phyloP scores from a whole-genome alignment of 495 filamentous ascomycete genomes.

The Platismatia glauca region DNA sequence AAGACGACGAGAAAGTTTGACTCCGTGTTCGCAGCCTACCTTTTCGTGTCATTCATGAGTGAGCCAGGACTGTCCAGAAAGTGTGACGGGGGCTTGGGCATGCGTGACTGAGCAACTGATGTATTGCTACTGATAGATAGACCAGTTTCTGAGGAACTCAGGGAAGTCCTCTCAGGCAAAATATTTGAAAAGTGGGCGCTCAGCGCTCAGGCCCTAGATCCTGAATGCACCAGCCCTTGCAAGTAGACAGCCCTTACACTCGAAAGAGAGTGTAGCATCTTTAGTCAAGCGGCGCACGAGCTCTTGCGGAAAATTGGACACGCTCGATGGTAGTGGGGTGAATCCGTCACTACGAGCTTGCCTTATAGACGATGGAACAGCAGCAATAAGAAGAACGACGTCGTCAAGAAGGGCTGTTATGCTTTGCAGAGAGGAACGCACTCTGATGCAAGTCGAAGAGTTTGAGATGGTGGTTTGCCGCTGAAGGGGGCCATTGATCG shows the following conservation, averaged over 20 bases:
- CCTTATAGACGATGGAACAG: neutral
- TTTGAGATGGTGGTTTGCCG: neutral
- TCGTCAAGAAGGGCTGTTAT: neutral
- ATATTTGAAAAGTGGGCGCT: too few species aligned
- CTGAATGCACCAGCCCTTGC: too few species aligned
- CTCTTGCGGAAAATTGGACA: neutral
- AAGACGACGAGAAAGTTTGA: constrained; percentile 32
- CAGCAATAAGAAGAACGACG: neutral
- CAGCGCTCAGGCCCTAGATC: too few species aligned
- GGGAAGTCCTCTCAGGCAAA: too few species aligned
- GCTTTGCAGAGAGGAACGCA: neutral
- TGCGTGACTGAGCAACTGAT: too few species aligned
- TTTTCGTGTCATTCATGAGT: constrained; percentile 30
- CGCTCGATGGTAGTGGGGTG: neutral
- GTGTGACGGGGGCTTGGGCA: too few species aligned
- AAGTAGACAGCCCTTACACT: too few species aligned
- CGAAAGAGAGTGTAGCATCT: constrained; percentile 37
- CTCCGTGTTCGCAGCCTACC: constrained; percentile 35
- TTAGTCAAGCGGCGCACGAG: constrained; percentile 7
- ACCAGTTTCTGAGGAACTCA: too few species aligned
- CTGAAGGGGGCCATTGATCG: too few species aligned
- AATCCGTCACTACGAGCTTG: neutral
- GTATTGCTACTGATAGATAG: too few species aligned
- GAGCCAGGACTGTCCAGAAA: constrained; percentile 38
- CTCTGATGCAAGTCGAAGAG: neutral